Evolutionary conservation across 2,329 filamentous ascomycete genomes (phyloP).

Genomic region (Colletotrichum agaves): DNA sequence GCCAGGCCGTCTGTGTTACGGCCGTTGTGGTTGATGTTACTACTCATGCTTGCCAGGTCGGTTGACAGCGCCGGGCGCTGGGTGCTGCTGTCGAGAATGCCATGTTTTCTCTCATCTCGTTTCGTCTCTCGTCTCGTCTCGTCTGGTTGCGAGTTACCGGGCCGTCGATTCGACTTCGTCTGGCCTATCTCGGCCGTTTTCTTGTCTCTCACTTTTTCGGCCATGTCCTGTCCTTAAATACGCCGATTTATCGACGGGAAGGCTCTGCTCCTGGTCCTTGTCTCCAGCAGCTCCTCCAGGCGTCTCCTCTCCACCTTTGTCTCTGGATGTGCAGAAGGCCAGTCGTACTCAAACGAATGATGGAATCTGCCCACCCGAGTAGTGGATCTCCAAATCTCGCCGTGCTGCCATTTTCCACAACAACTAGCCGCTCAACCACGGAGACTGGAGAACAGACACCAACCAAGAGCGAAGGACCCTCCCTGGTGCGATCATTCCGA

Average conservation of each 20-base stretch:
- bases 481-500: slow-evolving; percentile 34
- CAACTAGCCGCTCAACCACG: slow-evolving; percentile 36
- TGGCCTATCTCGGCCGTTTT: slow-evolving; percentile 12
- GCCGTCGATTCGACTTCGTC: slow-evolving; percentile 24
- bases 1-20: background rate
- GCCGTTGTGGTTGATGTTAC: background rate
- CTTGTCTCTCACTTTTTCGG: slow-evolving; percentile 7
- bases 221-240: background rate
- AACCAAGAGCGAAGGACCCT: slow-evolving; percentile 36
- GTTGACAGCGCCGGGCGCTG: background rate
- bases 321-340: slow-evolving; percentile 35
- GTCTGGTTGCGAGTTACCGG: slow-evolving; percentile 5
- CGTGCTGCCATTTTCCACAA: slow-evolving; percentile 37
- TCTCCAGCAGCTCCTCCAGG: slow-evolving; percentile 31
- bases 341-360: slow-evolving; percentile 37
- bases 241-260: slow-evolving; percentile 16
- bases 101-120: slow-evolving; percentile 26
- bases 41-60: background rate
- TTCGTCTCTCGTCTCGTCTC: background rate
- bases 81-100: slow-evolving; percentile 4
- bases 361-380: slow-evolving; percentile 35
- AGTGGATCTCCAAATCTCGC: slow-evolving; percentile 37
- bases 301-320: slow-evolving; percentile 33
- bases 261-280: slow-evolving; percentile 33
- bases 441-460: slow-evolving; percentile 32